Conservation (phyloP, 2,329 filamentous ascomycete species). For the Sporothrix schenckii region DNA sequence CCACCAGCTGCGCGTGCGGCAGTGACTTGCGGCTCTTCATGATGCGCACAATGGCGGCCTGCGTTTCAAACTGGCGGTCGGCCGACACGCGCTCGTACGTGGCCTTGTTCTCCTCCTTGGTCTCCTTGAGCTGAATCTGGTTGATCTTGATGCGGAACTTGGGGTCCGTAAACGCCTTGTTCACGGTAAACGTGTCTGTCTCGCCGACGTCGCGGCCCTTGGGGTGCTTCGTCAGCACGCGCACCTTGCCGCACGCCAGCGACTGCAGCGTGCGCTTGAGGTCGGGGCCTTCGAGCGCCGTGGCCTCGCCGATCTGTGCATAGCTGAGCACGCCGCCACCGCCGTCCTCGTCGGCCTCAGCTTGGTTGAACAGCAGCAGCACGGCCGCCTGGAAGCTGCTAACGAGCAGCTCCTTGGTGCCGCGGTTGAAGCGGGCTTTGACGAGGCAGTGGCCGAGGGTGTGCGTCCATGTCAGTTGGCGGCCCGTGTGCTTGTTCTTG, state of each 20-base stretch:
- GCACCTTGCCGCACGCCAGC: constrained; percentile 85
- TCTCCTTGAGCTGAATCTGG: constrained; percentile 96
- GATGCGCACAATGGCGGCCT: constrained; percentile 93
- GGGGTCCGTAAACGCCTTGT: constrained; percentile 72
- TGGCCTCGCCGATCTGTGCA: constrained; percentile 71
- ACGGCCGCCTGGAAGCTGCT: constrained; percentile 92
- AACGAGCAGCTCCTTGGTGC: constrained; percentile 84
- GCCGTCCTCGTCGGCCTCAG: constrained; percentile 39
- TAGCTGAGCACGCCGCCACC: constrained; percentile 68
- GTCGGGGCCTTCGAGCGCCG: constrained; percentile 74
- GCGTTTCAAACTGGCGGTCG: constrained; percentile 93
- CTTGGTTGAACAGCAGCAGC: constrained; percentile 83
- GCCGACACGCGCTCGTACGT: constrained; percentile 88
- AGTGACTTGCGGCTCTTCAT: constrained; percentile 94
- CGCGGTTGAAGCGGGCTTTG: constrained; percentile 76
- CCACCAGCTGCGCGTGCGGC: constrained; percentile 81
- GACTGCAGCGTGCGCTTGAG: constrained; percentile 91
- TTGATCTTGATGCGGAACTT: constrained; percentile 97
- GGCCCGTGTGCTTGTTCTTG: constrained; percentile 83
- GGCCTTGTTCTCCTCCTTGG: constrained; percentile 89
- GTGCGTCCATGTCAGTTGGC: constrained; percentile 89
- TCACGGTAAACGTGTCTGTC: constrained; percentile 84
- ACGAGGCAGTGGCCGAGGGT: constrained; percentile 88
- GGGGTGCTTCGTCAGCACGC: constrained; percentile 82
- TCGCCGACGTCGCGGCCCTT: constrained; percentile 77